These are phyloP conservation scores for Polyporus tsugae DNA, from an alignment of 1,284 basidiomycete species.

Conservation along the genomic window DNA sequence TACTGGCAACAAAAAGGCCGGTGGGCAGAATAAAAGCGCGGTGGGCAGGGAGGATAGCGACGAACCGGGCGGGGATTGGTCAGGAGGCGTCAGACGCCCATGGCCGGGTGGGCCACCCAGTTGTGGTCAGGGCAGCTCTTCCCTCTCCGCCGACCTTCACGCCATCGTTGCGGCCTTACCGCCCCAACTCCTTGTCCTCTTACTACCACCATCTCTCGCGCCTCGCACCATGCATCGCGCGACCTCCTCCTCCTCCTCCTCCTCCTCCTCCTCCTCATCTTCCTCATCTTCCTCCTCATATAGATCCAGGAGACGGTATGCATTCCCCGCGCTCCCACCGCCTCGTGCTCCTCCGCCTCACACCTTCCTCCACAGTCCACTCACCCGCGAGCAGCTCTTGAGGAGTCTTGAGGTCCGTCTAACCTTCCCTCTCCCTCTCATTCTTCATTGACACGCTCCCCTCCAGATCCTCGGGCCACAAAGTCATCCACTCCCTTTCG, in stretches of 20 bases:
- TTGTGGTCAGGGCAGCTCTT: constrained; percentile 39
- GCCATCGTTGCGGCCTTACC: constrained; percentile 43
- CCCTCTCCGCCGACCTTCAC: constrained; percentile 43
- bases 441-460: constrained; percentile 27
- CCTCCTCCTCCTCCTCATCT: constrained; percentile 39
- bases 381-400: constrained; percentile 68
- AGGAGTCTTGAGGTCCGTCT: constrained; percentile 62
- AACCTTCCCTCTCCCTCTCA: constrained; percentile 24
- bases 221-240: constrained; percentile 40
- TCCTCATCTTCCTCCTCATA: constrained; percentile 37
- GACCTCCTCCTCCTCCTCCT: constrained; percentile 37
- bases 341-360: constrained; percentile 37
- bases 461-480: constrained; percentile 66
- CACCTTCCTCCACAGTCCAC: constrained; percentile 52
- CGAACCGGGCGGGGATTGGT: constrained; percentile 34
- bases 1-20: constrained; percentile 15
- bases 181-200: constrained; percentile 47
- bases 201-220: constrained; percentile 47
- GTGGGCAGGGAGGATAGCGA: constrained; percentile 31
- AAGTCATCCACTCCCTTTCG: constrained; percentile 62
- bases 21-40: constrained; percentile 18
- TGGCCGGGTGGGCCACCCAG: constrained; percentile 32
- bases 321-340: constrained; percentile 32
- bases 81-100: constrained; percentile 22
- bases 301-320: constrained; percentile 49